Evolutionary conservation across 2,329 filamentous ascomycete species (phyloP), one percentile per base, ranked within the genome.

Genomic region (Calonectria pteridis): DNA sequence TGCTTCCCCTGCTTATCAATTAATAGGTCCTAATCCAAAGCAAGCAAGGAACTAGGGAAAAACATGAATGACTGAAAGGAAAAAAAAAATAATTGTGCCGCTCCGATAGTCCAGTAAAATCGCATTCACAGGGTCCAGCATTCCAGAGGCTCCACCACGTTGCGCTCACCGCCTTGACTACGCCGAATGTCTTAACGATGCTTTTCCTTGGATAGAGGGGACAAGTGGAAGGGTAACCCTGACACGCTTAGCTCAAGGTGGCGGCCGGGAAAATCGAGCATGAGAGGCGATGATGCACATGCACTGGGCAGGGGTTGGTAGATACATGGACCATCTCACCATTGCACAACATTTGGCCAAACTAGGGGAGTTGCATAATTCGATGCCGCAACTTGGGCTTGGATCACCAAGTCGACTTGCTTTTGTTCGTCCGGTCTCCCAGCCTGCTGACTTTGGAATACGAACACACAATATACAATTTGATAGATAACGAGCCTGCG

Each of bases 71-170:
- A 71, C 62, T 35, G 18, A 72, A 75, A 35, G 37, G 26, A 37
- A 28, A 49, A 63, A 49, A 69, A 73, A 71, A 68, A 33, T n/a
- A 26, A 43, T 53, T 46, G 51, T 73, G 67, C 64, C 40, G 28
- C 43, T 65, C 26, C 14, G 20, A 40, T 37, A 75, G 46, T 50
- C 77, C 72, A 78, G 77, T 75, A 53, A 78, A 43, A 78, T 78
- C 67, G 74, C 74, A 78, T 58, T 78, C 77, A 67, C 76, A 79
- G 77, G 77, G 77, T 79, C 77, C 72, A 77, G 53, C 71, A 72
- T 53, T 28, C 67, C 46, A 63, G 13, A 18, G 58, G 59, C 35
- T 64, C 67, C 67, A 69, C 67, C 67, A 37, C 37, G 14, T 33
- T n/a, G 53, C 67, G 23, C 55, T 69, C 67, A 69, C 67, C 67